These are phyloP conservation scores for Cryptococcus wingfieldii DNA, from an alignment of 1,284 basidiomycete species.

Conservation along the genomic window DNA sequence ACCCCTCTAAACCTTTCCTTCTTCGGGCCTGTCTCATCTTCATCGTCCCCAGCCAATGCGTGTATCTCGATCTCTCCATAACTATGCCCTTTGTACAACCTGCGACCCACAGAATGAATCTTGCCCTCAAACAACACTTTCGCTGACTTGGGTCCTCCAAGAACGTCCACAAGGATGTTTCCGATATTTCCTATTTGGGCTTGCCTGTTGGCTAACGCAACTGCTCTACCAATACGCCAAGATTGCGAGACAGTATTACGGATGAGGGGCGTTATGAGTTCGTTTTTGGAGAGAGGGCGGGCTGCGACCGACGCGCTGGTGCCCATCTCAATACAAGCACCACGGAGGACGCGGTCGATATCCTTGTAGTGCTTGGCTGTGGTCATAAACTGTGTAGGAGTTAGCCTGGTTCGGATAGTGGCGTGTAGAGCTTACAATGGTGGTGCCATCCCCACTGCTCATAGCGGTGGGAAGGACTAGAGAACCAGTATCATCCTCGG, in stretches of 20 bases:
- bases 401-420: slow-evolving; percentile 1
- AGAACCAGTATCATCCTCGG: slow-evolving; percentile 17
- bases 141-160: slow-evolving; percentile 55
- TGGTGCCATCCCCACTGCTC: slow-evolving; percentile 26
- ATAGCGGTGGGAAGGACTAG: slow-evolving; percentile 25
- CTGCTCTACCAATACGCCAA: slow-evolving; percentile 56
- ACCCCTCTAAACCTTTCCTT: slow-evolving; percentile 19
- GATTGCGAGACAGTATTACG: slow-evolving; percentile 55
- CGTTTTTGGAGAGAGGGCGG: slow-evolving; percentile 17
- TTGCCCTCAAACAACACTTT: slow-evolving; percentile 57
- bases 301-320: slow-evolving; percentile 25
- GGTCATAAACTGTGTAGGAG: slow-evolving; percentile 16
- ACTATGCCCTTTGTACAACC: slow-evolving; percentile 54
- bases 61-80: slow-evolving; percentile 55
- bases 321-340: slow-evolving; percentile 36
- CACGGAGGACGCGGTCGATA: slow-evolving; percentile 23
- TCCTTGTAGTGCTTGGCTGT: slow-evolving; percentile 24
- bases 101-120: slow-evolving; percentile 54
- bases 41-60: slow-evolving; percentile 53
- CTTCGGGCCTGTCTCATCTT: slow-evolving; percentile 46
- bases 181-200: slow-evolving; percentile 34
- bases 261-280: slow-evolving; percentile 30
- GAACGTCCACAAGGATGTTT: slow-evolving; percentile 51
- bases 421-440: slow-evolving; percentile 8
- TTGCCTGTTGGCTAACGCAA: slow-evolving; percentile 51